A percentile compares a stretch with the other conserved stretches of the same genome.
These are phyloP conservation scores for Paramecium tetraurelia DNA, from an alignment of 73 alveolate species.

Conservation along the genomic window DNA sequence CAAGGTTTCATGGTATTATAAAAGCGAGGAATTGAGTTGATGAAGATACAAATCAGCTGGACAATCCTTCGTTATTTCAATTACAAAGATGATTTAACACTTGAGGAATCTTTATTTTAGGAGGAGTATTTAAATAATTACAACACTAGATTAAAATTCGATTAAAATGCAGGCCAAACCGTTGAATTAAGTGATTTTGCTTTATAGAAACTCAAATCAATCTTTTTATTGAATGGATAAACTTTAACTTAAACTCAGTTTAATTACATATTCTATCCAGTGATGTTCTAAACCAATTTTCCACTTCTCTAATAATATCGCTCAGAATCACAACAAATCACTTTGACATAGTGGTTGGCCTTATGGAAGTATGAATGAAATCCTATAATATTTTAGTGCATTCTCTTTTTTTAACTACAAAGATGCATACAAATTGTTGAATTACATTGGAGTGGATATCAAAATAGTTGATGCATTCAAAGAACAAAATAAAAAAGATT, in stretches of 20 bases:
- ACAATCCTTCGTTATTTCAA: constrained; percentile 47
- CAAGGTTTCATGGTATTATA: constrained; percentile 55
- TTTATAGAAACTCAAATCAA: neutral
- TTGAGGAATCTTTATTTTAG: constrained; percentile 18
- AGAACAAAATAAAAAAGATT: constrained; percentile 18
- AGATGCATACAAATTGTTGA: constrained; percentile 2
- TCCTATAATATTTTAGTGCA: neutral
- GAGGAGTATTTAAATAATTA: neutral
- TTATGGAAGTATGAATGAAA: neutral
- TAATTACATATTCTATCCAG: constrained; percentile 4
- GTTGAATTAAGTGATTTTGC: constrained; percentile 61
- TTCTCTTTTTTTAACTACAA: neutral
- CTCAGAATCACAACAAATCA: neutral
- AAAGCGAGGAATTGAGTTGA: constrained; percentile 56
- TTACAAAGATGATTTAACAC: constrained; percentile 41
- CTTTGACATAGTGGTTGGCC: neutral
- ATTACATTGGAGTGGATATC: neutral
- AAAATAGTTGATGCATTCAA: neutral
- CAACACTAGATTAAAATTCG: neutral
- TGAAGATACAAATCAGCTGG: constrained; percentile 60
- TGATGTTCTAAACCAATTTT: neutral
- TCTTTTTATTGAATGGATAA: neutral
- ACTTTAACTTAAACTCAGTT: neutral
- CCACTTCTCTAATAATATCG: neutral
- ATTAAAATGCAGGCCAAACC: constrained; percentile 40